Percentiles rank a stretch among this genome's conserved stretches.
phyloP scores from a whole-genome alignment of 83 land plant genomes.

The Thuja plicata region DNA sequence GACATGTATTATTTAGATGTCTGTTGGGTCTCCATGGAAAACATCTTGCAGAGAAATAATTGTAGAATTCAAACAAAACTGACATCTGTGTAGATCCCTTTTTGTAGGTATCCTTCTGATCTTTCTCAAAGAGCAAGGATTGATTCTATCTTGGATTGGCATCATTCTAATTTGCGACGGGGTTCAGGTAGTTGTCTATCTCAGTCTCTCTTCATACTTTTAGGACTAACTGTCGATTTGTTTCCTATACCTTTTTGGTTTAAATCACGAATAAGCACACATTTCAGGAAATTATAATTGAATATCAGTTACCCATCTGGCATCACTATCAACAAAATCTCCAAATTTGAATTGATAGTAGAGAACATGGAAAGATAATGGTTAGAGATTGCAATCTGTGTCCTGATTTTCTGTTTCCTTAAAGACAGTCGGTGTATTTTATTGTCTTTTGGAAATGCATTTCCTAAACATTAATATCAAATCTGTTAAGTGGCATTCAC shows the following conservation, averaged over 20 bases:
- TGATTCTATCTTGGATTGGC: constrained; percentile 88
- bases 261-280: background rate
- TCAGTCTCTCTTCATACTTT: background rate
- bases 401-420: background rate
- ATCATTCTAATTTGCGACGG: constrained; percentile 77
- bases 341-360: background rate
- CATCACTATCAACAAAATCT: background rate
- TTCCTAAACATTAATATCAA: background rate
- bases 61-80: background rate
- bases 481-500: background rate
- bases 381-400: no score
- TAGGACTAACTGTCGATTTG: background rate
- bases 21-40: background rate
- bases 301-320: background rate
- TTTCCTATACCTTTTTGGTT: background rate
- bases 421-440: background rate
- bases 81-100: background rate
- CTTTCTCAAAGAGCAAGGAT: constrained; percentile 64
- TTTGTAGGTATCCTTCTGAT: constrained; percentile 83
- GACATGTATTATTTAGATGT: background rate
- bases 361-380: background rate
- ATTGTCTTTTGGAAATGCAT: background rate
- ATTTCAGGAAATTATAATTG: background rate
- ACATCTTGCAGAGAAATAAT: background rate
- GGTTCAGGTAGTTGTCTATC: constrained; percentile 55